Base-by-base conservation (phyloP, 805 yeast species). In the Lipomyces mesembrius region DNA sequence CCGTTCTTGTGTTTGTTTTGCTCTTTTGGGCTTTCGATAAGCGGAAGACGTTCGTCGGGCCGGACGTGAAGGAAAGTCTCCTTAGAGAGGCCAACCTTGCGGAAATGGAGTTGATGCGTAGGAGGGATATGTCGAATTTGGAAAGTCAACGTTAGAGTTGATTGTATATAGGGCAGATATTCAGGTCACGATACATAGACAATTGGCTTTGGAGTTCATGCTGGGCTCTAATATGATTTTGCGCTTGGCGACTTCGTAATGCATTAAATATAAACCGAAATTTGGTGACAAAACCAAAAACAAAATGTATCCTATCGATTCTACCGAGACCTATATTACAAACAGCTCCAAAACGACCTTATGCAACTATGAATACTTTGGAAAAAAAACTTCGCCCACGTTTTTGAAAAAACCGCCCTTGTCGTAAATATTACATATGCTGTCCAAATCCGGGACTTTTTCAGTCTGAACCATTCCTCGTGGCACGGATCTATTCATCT, bases 11-110 rank as follows among this genome's bases (percentile, higher is more conserved):
- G 70, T 79, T 60, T 73, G 72, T 51, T 76, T 80, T 59, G 78
- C 79, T 63, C 7, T 85, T 86, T 83, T 86, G 79, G 72, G 64
- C 75, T 8, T 71, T 82, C 11, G 84, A 79, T 72, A 88, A 87
- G 55, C 81, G 75, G 67, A 83, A 83, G 65, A 84, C 86, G 87
- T 85, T 84, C 78, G 74, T 73, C 57, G 89, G 89, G 20, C 58
- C 62, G 14, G 51, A 57, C 14, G 60, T 57, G 25, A 37, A 57
- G 34, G 60, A 57, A 17, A 25, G 39, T 32, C 29, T 57, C 49
- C 51, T 57, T 37, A 22, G 60, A 34, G 29, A 57, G 20, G 60
- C 60, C n/a, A 57, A 57, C 25, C 29, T 32, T n/a, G 37, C 25
- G 20, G 60, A 57, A 35, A 14, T 57, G 51, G 60, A 57, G 49